phyloP scores from a whole-genome alignment of 805 yeast genomes.

The Barnettozyma vustinii region DNA sequence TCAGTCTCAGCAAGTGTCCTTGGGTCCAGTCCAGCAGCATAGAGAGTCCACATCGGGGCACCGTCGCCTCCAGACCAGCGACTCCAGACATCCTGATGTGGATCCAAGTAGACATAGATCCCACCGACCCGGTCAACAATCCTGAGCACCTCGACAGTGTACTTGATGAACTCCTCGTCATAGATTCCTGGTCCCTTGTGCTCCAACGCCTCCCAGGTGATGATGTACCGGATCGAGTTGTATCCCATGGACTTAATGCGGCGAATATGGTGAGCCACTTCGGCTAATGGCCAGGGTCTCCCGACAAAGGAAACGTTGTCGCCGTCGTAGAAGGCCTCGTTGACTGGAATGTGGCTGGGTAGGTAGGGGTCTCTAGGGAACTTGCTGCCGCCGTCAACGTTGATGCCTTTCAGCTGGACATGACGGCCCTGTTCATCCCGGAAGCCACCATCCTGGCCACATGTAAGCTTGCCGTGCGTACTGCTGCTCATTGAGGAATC shows the following conservation, averaged over 20 bases:
- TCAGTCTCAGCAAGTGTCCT: constrained; percentile 62
- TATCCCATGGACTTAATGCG: constrained; percentile 78
- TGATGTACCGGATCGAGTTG: constrained; percentile 67
- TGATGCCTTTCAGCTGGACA: constrained; percentile 72
- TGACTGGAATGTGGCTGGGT: constrained; percentile 32
- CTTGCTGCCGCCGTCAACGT: constrained; percentile 71
- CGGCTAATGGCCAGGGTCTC: constrained; percentile 71
- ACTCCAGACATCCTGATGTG: constrained; percentile 95
- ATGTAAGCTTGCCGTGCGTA: constrained; percentile 19
- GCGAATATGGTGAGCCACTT: constrained; percentile 61
- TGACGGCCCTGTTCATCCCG: constrained; percentile 49
- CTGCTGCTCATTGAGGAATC: background rate
- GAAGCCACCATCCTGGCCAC: constrained; percentile 53
- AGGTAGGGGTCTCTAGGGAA: constrained; percentile 54
- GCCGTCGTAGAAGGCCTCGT: constrained; percentile 53
- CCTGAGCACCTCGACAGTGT: constrained; percentile 56
- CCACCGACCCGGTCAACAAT: constrained; percentile 62
- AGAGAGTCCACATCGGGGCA: constrained; percentile 89
- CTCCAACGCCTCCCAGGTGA: constrained; percentile 92
- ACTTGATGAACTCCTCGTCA: constrained; percentile 71
- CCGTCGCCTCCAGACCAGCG: constrained; percentile 87
- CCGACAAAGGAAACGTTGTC: constrained; percentile 78
- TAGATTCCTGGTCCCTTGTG: constrained; percentile 82
- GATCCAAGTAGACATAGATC: constrained; percentile 73
- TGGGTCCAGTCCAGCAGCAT: constrained; percentile 85